Base-by-base conservation (phyloP, 257 asterid genomes). In the Solanum pimpinellifolium region DNA sequence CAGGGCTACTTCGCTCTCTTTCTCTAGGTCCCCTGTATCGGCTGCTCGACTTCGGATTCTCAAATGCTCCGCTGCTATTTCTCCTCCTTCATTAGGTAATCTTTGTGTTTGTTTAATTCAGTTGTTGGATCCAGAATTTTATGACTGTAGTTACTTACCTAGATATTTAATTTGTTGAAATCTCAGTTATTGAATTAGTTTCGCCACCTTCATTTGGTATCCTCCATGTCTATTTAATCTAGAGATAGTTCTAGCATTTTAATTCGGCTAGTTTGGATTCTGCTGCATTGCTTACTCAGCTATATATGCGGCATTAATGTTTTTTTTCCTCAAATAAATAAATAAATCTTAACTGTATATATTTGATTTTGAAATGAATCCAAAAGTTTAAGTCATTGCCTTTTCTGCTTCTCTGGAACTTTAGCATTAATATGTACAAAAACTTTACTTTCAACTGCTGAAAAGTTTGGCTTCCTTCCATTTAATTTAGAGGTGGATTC, bases 81-180 rank as follows among this genome's bases (percentile, higher is more conserved):
- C 92, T 70, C 90, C 88, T 25, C 93, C 97, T 2, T 90, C 95
- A 31, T 62, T 88, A 44, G 93, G 99, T 92, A 82, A 68, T 16
- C 31, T 70, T 21, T 42, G 23, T 60, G 56, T 42, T 46, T 44
- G 23, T 59, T 49, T 70, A 16, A 33, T 56, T 56, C 65, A 56
- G 25, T 56, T 56, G 65, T 23, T 52, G 33, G 23, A 13, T 60
- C 82, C 12, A 35, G 60, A 75, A 75, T 83, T 65, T 16, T 13
- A 0, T 11, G 39, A 20, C 82, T 0, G 42, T 37, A 1, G 81
- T 37, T 74, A 37, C 20, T 74, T 27, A 10, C 3, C 31, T 74
- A 37, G 27, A 20, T 74, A 23, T n/a, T 39, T 39, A 41, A 69
- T 15, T 29, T 29, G 20, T 69, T 16, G 18, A 31, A 69, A 29